Base-by-base conservation (phyloP, 179 eudicot species). In the Pouteria campechiana region DNA sequence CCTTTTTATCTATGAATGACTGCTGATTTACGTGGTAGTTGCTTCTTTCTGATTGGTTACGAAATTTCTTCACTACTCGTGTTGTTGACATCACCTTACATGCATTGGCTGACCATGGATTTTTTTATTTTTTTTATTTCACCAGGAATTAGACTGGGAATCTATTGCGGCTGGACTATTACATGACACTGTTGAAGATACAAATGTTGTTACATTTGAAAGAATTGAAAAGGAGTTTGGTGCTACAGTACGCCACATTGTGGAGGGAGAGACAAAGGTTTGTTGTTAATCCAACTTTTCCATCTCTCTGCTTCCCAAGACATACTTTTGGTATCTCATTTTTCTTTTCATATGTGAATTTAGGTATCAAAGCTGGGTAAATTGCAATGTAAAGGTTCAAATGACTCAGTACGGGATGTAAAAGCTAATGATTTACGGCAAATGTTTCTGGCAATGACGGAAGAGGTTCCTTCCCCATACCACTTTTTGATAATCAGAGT, bases 181-280 rank as follows among this genome's bases (percentile, higher is more conserved):
- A 49, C 98, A 90, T 69, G 98, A 90, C 64, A 90, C 98, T 12
- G 98, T 90, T 40, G 98, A 90, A 63, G 98, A 90, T 66, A 90
- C 98, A 53, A 58, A 79, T 66, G 63, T 79, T 17, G 94, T 90
- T 36, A 86, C 94, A 33, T 90, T 90, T 71, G 94, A 73, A 58
- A 65, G 69, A 41, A 86, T 90, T 39, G 96, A 90, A 56, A 67
- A 69, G 44, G 87, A 82, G 20, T 90, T 90, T 59, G 96, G 98
- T 37, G 57, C 79, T 39, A 69, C 95, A 40, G 98, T 90, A 19
- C 87, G 96, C 39, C 84, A 48, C 54, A 90, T 90, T 56, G 98
- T 90, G 24, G 98, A 90, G 78, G 98, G 98, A 65, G 98, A 90
- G 68, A 90, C 98, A 27, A 90, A 90, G 96, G 95, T 82, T 6